A percentile compares a stretch with the other conserved stretches of the same genome.
Evolutionary conservation across 441 rosid species (phyloP).

Genomic region (Biscutella laevigata): DNA sequence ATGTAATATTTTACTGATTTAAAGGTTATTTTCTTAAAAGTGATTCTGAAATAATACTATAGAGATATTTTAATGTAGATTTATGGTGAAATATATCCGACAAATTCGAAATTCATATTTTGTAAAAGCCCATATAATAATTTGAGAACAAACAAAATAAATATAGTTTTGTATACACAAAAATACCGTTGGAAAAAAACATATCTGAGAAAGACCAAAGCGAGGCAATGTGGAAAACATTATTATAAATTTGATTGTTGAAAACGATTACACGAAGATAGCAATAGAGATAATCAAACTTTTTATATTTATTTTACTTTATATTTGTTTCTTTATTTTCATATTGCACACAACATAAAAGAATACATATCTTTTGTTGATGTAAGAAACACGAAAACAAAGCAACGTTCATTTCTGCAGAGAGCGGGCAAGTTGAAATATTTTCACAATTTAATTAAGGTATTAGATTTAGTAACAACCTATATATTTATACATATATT

Average conservation of each 20-base stretch:
- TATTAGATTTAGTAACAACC: too few relatives aligned
- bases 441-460: too few relatives aligned
- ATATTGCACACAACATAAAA: too few relatives aligned
- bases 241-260: not conserved
- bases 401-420: constrained; percentile 76
- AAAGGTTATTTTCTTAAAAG: too few relatives aligned
- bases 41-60: too few relatives aligned
- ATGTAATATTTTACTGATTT: too few relatives aligned
- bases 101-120: too few relatives aligned
- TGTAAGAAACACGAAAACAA: constrained; percentile 29
- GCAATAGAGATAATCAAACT: too few relatives aligned
- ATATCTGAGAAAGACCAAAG: constrained; percentile 12
- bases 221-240: constrained; percentile 10
- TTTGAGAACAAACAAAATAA: constrained; percentile 2
- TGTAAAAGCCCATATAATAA: not conserved
- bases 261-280: not conserved
- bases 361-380: not conserved
- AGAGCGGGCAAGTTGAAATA: constrained; percentile 13
- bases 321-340: not conserved
- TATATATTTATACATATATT: too few relatives aligned
- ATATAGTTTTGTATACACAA: not conserved
- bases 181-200: constrained; percentile 19
- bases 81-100: too few relatives aligned
- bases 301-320: not conserved
- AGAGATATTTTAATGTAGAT: too few relatives aligned